A percentile compares a stretch with the other conserved stretches of the same genome.
These are phyloP conservation scores for Aspergillus sclerotioniger DNA, from an alignment of 495 filamentous ascomycete genomes.

Conservation along the genomic window DNA sequence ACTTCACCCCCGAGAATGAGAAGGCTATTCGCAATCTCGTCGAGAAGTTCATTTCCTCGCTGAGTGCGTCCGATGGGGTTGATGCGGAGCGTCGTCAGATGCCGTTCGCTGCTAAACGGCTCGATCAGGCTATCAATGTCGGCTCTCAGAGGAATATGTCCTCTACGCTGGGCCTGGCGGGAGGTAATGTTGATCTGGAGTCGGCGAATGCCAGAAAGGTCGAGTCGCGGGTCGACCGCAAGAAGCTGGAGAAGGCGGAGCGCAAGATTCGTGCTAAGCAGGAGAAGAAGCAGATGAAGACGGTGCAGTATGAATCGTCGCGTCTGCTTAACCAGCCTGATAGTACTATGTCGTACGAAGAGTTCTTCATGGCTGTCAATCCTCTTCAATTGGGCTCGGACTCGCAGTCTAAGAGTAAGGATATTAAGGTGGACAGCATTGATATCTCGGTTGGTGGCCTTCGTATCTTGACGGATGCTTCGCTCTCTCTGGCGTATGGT, in stretches of 20 bases:
- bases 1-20: conserved; percentile 66
- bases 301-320: conserved; percentile 95
- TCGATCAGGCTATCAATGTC: conserved; percentile 95
- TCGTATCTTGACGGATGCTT: conserved; percentile 87
- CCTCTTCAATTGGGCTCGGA: conserved; percentile 85
- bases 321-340: conserved; percentile 79
- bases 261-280: conserved; percentile 97
- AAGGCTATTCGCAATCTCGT: conserved; percentile 77
- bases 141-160: conserved; percentile 92
- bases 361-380: conserved; percentile 99
- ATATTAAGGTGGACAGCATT: conserved; percentile 95
- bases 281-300: conserved; percentile 97
- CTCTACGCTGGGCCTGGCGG: conserved; percentile 85
- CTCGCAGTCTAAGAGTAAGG: conserved; percentile 83
- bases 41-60: conserved; percentile 82
- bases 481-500: conserved; percentile 86
- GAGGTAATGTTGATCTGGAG: conserved; percentile 84
- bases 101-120: conserved; percentile 72
- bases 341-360: conserved; percentile 91
- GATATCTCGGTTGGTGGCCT: conserved; percentile 89
- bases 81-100: conserved; percentile 67
- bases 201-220: conserved; percentile 89
- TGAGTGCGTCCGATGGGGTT: conserved; percentile 69
- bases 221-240: conserved; percentile 94
- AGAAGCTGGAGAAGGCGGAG: conserved; percentile 99